Evolutionary conservation across 176 grass and related monocot genomes (phyloP).

Genomic region (Carex myosuroides): DNA sequence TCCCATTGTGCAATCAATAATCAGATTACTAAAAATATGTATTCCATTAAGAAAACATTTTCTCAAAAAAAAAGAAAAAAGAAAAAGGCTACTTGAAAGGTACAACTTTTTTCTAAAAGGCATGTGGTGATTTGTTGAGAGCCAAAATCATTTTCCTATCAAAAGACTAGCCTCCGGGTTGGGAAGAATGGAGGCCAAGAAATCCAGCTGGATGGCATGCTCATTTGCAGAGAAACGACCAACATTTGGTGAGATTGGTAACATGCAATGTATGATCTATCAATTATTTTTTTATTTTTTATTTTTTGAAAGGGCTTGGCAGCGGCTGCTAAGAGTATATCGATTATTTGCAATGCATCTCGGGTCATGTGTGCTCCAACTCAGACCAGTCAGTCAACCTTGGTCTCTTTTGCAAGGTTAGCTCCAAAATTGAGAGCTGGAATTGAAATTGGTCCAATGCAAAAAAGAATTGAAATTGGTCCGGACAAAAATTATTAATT

Average conservation of each 20-base stretch:
- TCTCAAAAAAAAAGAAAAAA: background rate
- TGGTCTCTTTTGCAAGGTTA: background rate
- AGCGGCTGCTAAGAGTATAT: background rate
- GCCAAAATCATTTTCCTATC: background rate
- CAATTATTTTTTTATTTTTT: no score
- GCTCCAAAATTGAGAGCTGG: background rate
- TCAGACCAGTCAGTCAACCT: conserved; percentile 3
- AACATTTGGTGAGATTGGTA: background rate
- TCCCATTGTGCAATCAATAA: no score
- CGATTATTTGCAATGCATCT: background rate
- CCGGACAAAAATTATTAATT: background rate
- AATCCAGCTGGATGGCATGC: background rate
- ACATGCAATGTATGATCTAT: background rate
- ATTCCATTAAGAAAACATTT: background rate
- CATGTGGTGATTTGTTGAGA: background rate
- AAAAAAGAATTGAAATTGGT: background rate
- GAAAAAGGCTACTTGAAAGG: background rate
- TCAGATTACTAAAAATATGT: background rate
- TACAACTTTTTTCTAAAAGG: background rate
- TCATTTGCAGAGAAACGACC: background rate
- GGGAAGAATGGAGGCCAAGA: background rate
- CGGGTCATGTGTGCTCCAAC: conserved; percentile 11
- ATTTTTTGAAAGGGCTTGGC: no score
- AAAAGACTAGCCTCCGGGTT: background rate
- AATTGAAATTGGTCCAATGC: no score